A percentile compares a stretch with the other conserved stretches of the same genome.
Evolutionary conservation across 1,139 yeast genomes (phyloP).

Genomic region (Zygotorulaspora mrakii): DNA sequence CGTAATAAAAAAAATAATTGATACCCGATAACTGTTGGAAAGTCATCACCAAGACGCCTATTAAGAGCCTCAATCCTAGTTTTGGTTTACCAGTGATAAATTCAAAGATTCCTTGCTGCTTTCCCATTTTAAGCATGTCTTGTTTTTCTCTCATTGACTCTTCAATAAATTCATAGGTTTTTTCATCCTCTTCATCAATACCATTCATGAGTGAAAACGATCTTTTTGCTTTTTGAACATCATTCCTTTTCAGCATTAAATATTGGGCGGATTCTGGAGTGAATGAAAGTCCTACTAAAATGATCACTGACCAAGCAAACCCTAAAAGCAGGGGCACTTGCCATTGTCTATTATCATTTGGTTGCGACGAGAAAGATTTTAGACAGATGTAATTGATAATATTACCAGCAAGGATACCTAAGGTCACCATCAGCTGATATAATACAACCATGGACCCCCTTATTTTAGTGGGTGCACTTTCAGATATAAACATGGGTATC

Average conservation of each 20-base stretch:
- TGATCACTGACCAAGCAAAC: conserved; percentile 46
- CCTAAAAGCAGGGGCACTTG: conserved; percentile 49
- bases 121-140: conserved; percentile 32
- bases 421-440: conserved; percentile 53
- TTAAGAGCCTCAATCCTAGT: conserved; percentile 45
- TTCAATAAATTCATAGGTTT: conserved; percentile 23
- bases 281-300: conserved; percentile 43
- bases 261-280: conserved; percentile 56
- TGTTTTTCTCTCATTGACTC: conserved; percentile 44
- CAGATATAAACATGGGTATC: conserved; percentile 54
- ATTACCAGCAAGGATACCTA: conserved; percentile 56
- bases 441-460: conserved; percentile 57
- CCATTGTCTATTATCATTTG: conserved; percentile 42
- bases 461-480: conserved; percentile 50
- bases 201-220: conserved; percentile 50
- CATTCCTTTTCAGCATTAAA: conserved; percentile 37
- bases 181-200: conserved; percentile 42
- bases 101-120: conserved; percentile 39
- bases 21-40: conserved; percentile 60
- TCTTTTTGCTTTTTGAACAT: conserved; percentile 39
- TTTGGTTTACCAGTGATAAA: conserved; percentile 47
- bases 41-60: conserved; percentile 53
- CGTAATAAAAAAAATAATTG: conserved; percentile 54
- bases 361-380: conserved; percentile 13
- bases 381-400: conserved; percentile 48